These are phyloP conservation scores for Nissolia schottii DNA, from an alignment of 306 rosid genomes.

Conservation along the genomic window DNA sequence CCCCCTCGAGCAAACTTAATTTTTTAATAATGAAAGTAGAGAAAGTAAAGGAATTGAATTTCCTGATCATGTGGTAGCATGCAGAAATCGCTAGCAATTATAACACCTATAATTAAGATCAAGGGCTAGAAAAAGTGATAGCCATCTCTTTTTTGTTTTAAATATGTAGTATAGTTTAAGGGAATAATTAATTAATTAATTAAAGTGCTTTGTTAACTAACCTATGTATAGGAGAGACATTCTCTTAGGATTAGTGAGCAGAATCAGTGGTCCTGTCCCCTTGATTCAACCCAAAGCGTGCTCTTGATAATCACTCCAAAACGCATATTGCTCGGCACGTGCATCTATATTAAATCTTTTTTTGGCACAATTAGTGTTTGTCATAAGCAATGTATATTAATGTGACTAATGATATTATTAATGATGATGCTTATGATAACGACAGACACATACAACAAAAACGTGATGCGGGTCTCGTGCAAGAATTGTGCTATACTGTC, in stretches of 20 bases:
- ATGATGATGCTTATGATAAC: slow-evolving; percentile 36
- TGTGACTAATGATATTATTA: slow-evolving; percentile 45
- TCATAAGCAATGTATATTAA: slow-evolving; percentile 18
- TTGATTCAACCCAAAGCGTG: slow-evolving; percentile 93
- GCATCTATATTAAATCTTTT: slow-evolving; percentile 42
- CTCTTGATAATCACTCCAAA: slow-evolving; percentile 72
- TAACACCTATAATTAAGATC: slow-evolving; percentile 52
- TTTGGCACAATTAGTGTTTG: slow-evolving; percentile 33
- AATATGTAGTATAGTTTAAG: slow-evolving; percentile 22
- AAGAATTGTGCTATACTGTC: not conserved
- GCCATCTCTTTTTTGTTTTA: slow-evolving; percentile 21
- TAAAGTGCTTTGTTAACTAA: slow-evolving; percentile 31
- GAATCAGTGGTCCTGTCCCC: slow-evolving; percentile 82
- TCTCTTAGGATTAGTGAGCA: slow-evolving; percentile 62
- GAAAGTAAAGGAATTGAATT: slow-evolving; percentile 12
- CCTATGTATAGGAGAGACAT: slow-evolving; percentile 72
- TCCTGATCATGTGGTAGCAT: slow-evolving; percentile 20
- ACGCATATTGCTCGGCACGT: slow-evolving; percentile 72
- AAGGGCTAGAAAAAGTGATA: slow-evolving; percentile 52
- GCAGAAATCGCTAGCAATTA: slow-evolving; percentile 49
- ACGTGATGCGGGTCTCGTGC: slow-evolving; percentile 11
- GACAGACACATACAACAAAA: slow-evolving; percentile 22
- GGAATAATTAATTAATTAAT: slow-evolving; percentile 15
- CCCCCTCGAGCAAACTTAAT: too few relatives aligned
- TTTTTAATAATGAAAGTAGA: slow-evolving; percentile 17